These are phyloP conservation scores for Lepidopterella palustris DNA, from an alignment of 495 filamentous ascomycete species.

Conservation along the genomic window DNA sequence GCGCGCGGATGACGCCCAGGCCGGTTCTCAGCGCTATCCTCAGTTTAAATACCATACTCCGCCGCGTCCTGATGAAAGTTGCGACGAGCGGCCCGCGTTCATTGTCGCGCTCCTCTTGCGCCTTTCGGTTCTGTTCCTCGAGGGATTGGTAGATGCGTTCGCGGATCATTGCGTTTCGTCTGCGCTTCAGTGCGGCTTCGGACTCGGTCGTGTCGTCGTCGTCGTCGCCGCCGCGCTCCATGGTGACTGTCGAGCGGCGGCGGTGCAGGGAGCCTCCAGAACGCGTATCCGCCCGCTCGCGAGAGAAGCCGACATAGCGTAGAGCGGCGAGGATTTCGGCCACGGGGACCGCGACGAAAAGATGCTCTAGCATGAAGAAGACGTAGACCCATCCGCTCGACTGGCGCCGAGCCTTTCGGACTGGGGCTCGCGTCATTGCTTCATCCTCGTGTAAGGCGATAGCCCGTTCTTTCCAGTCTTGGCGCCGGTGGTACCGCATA, in stretches of 20 bases:
- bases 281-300: neutral
- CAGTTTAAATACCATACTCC: neutral
- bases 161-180: neutral
- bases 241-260: neutral
- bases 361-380: neutral
- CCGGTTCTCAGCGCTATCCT: neutral
- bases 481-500: neutral
- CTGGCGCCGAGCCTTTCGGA: neutral
- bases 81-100: neutral
- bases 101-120: neutral
- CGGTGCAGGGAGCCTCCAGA: neutral
- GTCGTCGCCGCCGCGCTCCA: neutral
- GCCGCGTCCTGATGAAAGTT: neutral
- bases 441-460: neutral
- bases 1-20: neutral
- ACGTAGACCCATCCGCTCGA: slow-evolving; percentile 4
- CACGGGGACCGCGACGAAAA: neutral
- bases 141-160: neutral
- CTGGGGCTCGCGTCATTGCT: neutral
- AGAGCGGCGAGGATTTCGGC: neutral
- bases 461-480: neutral
- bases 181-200: neutral
- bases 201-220: neutral
- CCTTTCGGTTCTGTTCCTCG: neutral
- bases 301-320: neutral